These are phyloP conservation scores for Malbranchea zuffiana DNA, from an alignment of 2,329 filamentous ascomycete species.

Conservation along the genomic window DNA sequence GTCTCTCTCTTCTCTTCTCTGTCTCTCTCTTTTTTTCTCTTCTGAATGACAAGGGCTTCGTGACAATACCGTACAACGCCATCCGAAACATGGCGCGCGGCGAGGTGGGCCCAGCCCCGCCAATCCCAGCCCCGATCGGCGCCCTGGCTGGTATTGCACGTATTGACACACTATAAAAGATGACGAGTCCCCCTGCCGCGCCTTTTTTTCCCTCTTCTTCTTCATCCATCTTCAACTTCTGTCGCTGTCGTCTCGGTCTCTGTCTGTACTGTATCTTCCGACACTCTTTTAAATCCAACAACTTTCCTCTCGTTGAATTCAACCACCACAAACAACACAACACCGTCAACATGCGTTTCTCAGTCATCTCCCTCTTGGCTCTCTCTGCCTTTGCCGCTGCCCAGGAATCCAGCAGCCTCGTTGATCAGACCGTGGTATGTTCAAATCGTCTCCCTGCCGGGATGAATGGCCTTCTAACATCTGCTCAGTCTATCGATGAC, in stretches of 20 bases:
- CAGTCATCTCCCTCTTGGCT: constrained; percentile 14
- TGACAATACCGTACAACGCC: too few relatives aligned
- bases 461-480: constrained; percentile 18
- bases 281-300: constrained; percentile 1
- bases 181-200: constrained; percentile 8
- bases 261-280: background rate
- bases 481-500: constrained; percentile 12
- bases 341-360: constrained; percentile 15
- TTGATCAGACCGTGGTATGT: constrained; percentile 10
- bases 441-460: constrained; percentile 13
- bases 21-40: too few relatives aligned
- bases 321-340: constrained; percentile 1
- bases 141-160: constrained; percentile 2
- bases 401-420: background rate
- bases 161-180: constrained; percentile 5
- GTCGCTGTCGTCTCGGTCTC: background rate
- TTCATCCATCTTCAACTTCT: background rate
- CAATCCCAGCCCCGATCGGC: constrained; percentile 4
- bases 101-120: constrained; percentile 3
- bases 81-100: constrained; percentile 5
- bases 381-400: constrained; percentile 14
- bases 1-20: too few relatives aligned
- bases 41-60: too few relatives aligned
- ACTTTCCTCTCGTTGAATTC: background rate
- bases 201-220: background rate